Evolutionary conservation across 331 rosid species (phyloP).

Genomic region (Phaseolus coccineus): DNA sequence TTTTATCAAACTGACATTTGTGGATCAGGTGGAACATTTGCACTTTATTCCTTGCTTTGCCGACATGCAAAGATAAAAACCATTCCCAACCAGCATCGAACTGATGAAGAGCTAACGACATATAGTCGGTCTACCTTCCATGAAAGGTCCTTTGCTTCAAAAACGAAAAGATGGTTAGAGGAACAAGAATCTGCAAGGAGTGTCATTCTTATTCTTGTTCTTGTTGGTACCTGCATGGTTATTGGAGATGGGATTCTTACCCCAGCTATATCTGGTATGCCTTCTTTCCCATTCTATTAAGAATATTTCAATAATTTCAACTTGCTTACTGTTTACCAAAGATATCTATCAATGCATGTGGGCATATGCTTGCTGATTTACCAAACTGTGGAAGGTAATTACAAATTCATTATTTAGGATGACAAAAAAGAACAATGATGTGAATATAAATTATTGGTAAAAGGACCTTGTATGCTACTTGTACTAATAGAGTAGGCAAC

Average conservation of each 20-base stretch:
- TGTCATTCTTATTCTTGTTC: conserved; percentile 87
- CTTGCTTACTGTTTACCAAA: conserved; percentile 30
- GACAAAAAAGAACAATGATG: conserved; percentile 6
- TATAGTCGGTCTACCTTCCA: conserved; percentile 92
- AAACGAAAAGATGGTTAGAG: conserved; percentile 91
- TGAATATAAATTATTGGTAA: conserved; percentile 19
- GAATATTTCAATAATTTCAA: background rate
- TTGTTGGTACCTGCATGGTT: conserved; percentile 98
- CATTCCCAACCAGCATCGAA: conserved; percentile 94
- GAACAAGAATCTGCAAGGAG: conserved; percentile 63
- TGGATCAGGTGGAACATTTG: conserved; percentile 91
- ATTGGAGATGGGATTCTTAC: conserved; percentile 99
- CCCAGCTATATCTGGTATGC: conserved; percentile 93
- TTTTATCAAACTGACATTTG: conserved; percentile 44
- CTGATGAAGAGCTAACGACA: conserved; percentile 93
- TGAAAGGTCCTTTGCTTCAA: conserved; percentile 86
- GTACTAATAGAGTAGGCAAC: background rate
- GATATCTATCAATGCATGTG: conserved; percentile 9
- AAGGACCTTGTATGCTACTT: conserved; percentile 21
- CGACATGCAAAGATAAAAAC: conserved; percentile 93
- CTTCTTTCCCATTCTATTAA: conserved; percentile 33
- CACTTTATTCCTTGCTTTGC: conserved; percentile 96
- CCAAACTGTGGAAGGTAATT: conserved; percentile 9
- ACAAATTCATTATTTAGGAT: conserved; percentile 9
- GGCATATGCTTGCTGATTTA: conserved; percentile 16